These are phyloP conservation scores for Leccinum sublutescens DNA, from an alignment of 768 basidiomycete genomes.

Conservation along the genomic window DNA sequence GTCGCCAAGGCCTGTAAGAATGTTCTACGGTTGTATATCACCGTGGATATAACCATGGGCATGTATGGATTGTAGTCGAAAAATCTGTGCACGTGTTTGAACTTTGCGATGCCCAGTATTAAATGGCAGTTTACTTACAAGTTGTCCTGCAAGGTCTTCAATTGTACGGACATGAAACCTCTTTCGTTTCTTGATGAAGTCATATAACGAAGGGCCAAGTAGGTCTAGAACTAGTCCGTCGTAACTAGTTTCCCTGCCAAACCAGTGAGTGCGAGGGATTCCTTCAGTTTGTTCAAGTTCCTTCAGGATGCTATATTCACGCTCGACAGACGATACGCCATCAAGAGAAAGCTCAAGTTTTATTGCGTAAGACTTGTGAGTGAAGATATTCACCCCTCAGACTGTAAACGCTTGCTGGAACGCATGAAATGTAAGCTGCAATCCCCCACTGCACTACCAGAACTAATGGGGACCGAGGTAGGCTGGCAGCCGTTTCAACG, in stretches of 20 bases:
- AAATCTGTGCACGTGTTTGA: background rate
- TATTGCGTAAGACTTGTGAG: background rate
- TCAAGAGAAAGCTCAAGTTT: background rate
- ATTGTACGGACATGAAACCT: background rate
- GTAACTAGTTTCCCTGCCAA: background rate
- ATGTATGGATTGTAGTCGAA: background rate
- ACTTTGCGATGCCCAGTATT: background rate
- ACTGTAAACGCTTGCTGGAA: background rate
- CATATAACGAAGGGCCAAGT: background rate
- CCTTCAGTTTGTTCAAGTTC: background rate
- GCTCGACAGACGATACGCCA: background rate
- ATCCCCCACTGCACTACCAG: too few relatives aligned
- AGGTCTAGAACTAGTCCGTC: background rate
- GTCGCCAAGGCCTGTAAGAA: too few relatives aligned
- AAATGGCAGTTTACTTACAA: background rate
- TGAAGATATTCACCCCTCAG: background rate
- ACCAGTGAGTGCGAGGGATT: background rate
- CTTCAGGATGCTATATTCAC: background rate
- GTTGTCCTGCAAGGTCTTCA: background rate
- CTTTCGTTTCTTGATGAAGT: background rate
- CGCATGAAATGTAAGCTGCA: background rate
- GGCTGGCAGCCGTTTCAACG: background rate
- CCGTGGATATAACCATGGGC: too few relatives aligned
- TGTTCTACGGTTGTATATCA: too few relatives aligned
- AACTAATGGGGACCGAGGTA: too few relatives aligned